Evolutionary conservation across 495 filamentous ascomycete species (phyloP), one percentile per base, ranked within the genome.

Genomic region (Tuber brumale): DNA sequence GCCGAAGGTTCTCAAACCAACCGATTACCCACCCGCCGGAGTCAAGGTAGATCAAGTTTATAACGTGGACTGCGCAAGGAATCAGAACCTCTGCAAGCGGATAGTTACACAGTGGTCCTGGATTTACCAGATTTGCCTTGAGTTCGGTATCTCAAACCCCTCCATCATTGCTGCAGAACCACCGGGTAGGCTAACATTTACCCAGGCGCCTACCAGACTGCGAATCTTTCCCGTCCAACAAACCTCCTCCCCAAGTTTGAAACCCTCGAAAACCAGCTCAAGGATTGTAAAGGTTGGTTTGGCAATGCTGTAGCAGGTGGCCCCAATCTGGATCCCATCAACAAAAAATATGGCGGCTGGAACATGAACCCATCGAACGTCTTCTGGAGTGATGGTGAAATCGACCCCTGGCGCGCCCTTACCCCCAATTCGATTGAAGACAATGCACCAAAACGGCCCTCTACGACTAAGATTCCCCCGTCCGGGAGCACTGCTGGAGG

Each of bases 311-410:
- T 79, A 1, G 31, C 74, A 3, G 51, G 72, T 27, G 80, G 80
- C 0, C 80, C 80, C n/a, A 82, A 75, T 21, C 31, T 71, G 19
- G 71, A 48, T 0, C 80, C 80, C 23, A 57, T 77, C 66, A 74
- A 80, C 48, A 73, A 81, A 23, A 81, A 76, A 43, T 82, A 82
- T 72, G 76, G 79, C 2, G 79, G 80, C 9, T 81, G 75, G 79
- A 71, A 78, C 45, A 81, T 81, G 72, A 74, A 73, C 19, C 79
- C 79, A 1, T 70, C 74, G 37, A 82, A 82, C 37, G 72, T 78
- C 18, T 74, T 82, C 41, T 82, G 71, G 70, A 73, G 27, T n/a
- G 45, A 73, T 27, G 80, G 80, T 27, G 76, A 81, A 69, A 37
- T 71, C 35, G 80, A 82, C 16, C 80, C 80, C 6, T 82, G 80